Evolutionary conservation across 1,284 basidiomycete species (phyloP), one percentile per base, ranked within the genome.

Genomic region (Moniliophthora roreri): DNA sequence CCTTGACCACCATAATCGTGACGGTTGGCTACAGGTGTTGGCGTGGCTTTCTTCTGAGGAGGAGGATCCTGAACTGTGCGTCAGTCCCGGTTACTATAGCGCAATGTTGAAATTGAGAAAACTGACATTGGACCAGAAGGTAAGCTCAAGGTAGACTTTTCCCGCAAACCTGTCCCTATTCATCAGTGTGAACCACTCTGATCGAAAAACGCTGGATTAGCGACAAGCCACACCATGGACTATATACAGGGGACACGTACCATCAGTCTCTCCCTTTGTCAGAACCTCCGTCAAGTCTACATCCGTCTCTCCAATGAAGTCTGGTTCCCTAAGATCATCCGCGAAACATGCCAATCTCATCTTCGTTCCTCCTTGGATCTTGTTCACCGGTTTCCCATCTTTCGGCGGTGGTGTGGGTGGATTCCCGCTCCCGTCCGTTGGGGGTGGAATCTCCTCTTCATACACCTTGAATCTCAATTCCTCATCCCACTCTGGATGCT

Each of bases 401-500:
- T 82, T 83, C 10, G 83, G 87, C 34, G 82, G 88, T 24, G 75
- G 81, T 10, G 79, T 82, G 2, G 82, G 87, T 23, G 87, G 81
- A 2, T 78, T 77, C 16, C 79, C 77, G 44, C 78, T 73, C 35
- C 75, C 78, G 48, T 71, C 66, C 2, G 76, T 70, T 48, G 50
- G 34, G 8, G 37, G 45, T 7, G 49, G 48, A 16, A 53, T 37
- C 9, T 46, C 52, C 13, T 53, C 36, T 64, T 96, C 93, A 61
- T 80, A 84, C 55, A 99, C 78, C 28, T 89, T 88, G 71, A 99
- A 99, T 42, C 97, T 89, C 60, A 99, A 80, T 73, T 99, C 96
- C 65, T 97, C 94, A 68, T 99, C 97, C 96, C 97, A 99, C 69
- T 93, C 91, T 7, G 96, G 97, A 69, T 97, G 94, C 69, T 99